phyloP scores from a whole-genome alignment of 2,329 filamentous ascomycete species.

The Lecanicillium sp. region DNA sequence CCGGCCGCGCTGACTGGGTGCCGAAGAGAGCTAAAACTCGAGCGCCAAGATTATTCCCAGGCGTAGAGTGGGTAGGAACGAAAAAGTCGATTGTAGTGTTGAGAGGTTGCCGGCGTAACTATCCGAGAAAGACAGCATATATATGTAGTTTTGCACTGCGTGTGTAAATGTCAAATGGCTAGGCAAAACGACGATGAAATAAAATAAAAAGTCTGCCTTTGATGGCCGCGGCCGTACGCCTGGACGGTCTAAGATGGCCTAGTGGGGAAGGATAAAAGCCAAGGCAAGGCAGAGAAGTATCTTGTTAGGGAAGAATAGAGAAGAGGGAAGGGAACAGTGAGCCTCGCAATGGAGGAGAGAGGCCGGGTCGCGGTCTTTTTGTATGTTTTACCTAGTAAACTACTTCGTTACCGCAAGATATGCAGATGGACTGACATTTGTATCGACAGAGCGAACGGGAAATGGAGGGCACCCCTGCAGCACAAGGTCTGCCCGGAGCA shows the following conservation, averaged over 20 bases:
- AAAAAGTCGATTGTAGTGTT: no score
- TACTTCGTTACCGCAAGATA: no score
- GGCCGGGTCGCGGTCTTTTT: not conserved
- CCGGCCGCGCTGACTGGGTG: no score
- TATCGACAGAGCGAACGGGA: not conserved
- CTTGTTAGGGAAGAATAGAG: slow-evolving; percentile 1
- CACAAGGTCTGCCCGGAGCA: no score
- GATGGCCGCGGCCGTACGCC: slow-evolving; percentile 5
- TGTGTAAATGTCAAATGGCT: not conserved
- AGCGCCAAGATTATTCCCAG: no score
- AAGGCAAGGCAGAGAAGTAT: slow-evolving; percentile 2
- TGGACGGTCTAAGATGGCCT: slow-evolving; percentile 1
- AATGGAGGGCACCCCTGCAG: no score
- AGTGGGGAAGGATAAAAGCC: slow-evolving; percentile 3
- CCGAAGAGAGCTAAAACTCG: no score
- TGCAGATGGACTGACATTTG: not conserved
- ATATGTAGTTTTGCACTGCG: not conserved
- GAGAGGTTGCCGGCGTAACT: no score
- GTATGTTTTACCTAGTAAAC: not conserved
- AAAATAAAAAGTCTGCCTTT: not conserved
- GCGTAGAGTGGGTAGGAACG: no score
- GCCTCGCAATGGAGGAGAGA: not conserved
- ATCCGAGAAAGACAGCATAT: not conserved
- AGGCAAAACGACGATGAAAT: not conserved
- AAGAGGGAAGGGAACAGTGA: not conserved